Base-by-base conservation (phyloP, 2,329 filamentous ascomycete species). In the Aspergillus hortae region DNA sequence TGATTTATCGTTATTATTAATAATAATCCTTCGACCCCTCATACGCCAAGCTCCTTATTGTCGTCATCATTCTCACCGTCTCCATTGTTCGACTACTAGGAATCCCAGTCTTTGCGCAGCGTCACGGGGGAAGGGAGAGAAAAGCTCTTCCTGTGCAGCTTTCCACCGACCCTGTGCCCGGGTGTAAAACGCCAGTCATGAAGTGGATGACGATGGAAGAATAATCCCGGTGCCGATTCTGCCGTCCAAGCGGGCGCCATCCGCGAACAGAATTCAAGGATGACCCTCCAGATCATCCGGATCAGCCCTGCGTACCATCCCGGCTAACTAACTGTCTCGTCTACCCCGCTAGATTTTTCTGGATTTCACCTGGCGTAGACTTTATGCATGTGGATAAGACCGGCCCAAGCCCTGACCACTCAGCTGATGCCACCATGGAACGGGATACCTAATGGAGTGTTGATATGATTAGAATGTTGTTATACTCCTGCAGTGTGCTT, bases 321-420 rank as follows among this genome's bases (percentile, higher is more conserved):
- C 41, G 41, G 40, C 44, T 51, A 44, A 35, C 50, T 49, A 40
- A 11, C 48, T 36, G 14, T 49, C 23, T 23, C 19, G 23, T 23
- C 43, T 55, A 54, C 47, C 54, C 56, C 54, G 52, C 56, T 58
- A 58, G 54, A 58, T 54, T 54, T 44, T 58, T 58, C 56, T 58
- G 56, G 56, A 58, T 55, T 46, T 32, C 45, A 27, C 51, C 49
- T 55, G 54, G 51, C 51, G 48, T 52, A 51, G 48, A 41, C 19
- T 53, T 52, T 38, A 50, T 53, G 45, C 50, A 48, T 45, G 33
- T 25, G n/a, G 25, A 51, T 41, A 23, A 32, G 10, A n/a, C 38
- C 19, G 46, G 23, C 46, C 15, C 40, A 17, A 30, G 14, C 46
- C 21, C 33, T 43, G 36, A 15, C 38, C 30, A 38, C 21, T 38